These are phyloP conservation scores for Paxillus ammoniavirescens DNA, from an alignment of 768 basidiomycete species.

Conservation along the genomic window DNA sequence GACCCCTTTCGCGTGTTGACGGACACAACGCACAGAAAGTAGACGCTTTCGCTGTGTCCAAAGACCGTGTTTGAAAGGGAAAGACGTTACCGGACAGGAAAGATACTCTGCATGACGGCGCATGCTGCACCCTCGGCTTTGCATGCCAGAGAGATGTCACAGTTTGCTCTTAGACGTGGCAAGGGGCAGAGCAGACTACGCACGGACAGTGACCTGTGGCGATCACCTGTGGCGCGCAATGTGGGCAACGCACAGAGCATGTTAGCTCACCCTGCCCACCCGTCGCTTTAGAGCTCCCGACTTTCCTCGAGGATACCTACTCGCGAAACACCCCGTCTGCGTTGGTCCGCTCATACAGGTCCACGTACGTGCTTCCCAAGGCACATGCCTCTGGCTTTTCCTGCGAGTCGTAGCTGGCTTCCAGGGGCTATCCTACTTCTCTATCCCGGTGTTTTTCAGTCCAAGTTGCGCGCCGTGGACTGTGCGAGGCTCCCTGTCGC, in stretches of 20 bases:
- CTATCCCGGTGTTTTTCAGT: constrained; percentile 55
- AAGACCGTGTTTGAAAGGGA: constrained; percentile 33
- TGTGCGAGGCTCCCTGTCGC: constrained; percentile 26
- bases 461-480: constrained; percentile 54
- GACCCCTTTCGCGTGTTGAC: constrained; percentile 37
- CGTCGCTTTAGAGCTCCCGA: constrained; percentile 24
- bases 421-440: constrained; percentile 17
- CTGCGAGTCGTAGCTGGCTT: constrained; percentile 22
- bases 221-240: constrained; percentile 1
- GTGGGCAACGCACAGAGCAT: constrained; percentile 38
- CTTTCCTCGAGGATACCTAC: constrained; percentile 3
- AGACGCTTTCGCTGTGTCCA: constrained; percentile 22
- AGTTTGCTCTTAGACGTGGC: constrained; percentile 29
- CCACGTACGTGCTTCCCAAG: constrained; percentile 39
- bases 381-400: constrained; percentile 45
- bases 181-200: constrained; percentile 41
- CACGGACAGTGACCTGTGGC: constrained; percentile 25
- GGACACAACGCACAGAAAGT: constrained; percentile 25
- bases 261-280: constrained; percentile 27
- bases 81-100: constrained; percentile 51
- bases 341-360: constrained; percentile 31
- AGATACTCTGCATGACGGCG: constrained; percentile 29
- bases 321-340: constrained; percentile 9
- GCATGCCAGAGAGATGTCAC: constrained; percentile 51
- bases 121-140: constrained; percentile 8